Percentiles rank a stretch among this genome's conserved stretches.
Conservation (phyloP, 306 rosid species). For the Citrullus amarus region DNA sequence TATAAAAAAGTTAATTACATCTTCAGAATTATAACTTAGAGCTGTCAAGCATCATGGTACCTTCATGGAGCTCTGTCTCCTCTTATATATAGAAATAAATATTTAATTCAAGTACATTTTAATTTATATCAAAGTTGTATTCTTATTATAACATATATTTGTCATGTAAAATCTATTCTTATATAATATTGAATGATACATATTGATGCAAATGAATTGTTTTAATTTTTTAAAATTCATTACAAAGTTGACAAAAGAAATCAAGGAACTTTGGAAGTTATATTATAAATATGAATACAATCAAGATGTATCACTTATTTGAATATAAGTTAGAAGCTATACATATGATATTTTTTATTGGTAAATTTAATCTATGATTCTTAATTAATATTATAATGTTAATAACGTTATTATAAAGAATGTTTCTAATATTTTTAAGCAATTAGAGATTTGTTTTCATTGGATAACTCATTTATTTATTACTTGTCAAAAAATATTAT, state of each 20-base stretch:
- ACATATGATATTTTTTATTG: too few species aligned
- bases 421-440: background rate
- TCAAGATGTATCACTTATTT: too few species aligned
- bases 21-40: conserved; percentile 1
- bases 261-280: background rate
- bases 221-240: background rate
- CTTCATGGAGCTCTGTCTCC: background rate
- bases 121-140: background rate
- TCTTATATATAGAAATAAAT: background rate
- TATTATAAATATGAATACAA: background rate
- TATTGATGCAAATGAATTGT: background rate
- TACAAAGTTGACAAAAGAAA: background rate
- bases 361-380: too few species aligned
- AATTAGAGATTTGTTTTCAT: background rate
- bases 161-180: background rate
- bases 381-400: too few species aligned
- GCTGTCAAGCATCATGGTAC: conserved; percentile 6
- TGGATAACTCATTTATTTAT: too few species aligned
- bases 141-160: background rate
- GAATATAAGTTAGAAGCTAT: too few species aligned
- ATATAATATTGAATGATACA: background rate
- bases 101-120: background rate
- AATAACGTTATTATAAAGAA: background rate
- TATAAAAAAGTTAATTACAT: background rate
- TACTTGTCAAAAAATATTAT: too few species aligned